Percentiles rank a stretch among this genome's conserved stretches.
Evolutionary conservation across 2,329 filamentous ascomycete species (phyloP).

Genomic region (Pseudophaeomoniella oleicola): DNA sequence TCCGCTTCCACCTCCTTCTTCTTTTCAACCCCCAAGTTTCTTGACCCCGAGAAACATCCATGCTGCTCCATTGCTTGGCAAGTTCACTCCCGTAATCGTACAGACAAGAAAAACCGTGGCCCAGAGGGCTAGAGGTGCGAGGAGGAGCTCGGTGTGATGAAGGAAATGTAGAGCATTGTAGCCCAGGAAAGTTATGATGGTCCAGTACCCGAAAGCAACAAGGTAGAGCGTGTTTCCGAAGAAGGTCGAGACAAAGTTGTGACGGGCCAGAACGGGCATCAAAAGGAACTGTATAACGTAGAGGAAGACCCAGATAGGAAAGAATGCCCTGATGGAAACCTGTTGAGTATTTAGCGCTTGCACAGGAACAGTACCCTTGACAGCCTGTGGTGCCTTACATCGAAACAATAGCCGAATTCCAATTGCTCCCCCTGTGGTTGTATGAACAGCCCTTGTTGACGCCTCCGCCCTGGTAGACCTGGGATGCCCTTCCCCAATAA

Average conservation of each 20-base stretch:
- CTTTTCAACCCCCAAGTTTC: slow-evolving; percentile 1
- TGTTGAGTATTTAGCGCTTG: slow-evolving; percentile 12
- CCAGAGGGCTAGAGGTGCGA: slow-evolving; percentile 46
- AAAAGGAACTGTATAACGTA: slow-evolving; percentile 54
- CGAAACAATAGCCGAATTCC: slow-evolving; percentile 59
- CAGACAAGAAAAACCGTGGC: slow-evolving; percentile 43
- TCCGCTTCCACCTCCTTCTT: neutral
- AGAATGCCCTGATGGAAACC: slow-evolving; percentile 52
- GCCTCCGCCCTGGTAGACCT: slow-evolving; percentile 27
- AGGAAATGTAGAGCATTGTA: slow-evolving; percentile 56
- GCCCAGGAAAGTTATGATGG: slow-evolving; percentile 53
- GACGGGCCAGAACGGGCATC: slow-evolving; percentile 40
- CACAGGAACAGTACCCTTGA: too few species aligned
- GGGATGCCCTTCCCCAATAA: slow-evolving; percentile 40
- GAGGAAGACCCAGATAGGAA: slow-evolving; percentile 52
- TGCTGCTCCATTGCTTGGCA: slow-evolving; percentile 28
- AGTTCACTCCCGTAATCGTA: slow-evolving; percentile 30
- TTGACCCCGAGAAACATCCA: slow-evolving; percentile 29
- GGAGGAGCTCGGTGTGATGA: slow-evolving; percentile 50
- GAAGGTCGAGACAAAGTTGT: slow-evolving; percentile 33
- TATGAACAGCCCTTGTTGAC: slow-evolving; percentile 42
- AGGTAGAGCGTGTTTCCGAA: slow-evolving; percentile 53
- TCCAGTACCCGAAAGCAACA: slow-evolving; percentile 51
- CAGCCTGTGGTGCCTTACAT: slow-evolving; percentile 38
- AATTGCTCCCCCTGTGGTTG: slow-evolving; percentile 42